Evolutionary conservation across 768 basidiomycete species (phyloP).

Genomic region (Tylopilus subfusipes): DNA sequence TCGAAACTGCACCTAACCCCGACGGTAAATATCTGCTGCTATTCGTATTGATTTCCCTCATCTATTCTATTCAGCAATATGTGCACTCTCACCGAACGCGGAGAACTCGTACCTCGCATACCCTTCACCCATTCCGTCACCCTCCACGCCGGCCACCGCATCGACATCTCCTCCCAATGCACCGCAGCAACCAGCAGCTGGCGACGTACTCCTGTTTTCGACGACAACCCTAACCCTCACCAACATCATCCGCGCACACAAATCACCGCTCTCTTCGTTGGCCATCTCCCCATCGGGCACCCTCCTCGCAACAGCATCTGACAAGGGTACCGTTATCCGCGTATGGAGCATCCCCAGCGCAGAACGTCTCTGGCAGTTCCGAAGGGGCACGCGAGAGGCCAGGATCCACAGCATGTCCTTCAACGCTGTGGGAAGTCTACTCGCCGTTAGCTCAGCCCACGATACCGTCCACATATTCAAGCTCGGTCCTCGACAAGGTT

Average conservation of each 20-base stretch:
- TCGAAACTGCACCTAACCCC: conserved; percentile 94
- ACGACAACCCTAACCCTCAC: conserved; percentile 87
- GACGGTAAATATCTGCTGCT: conserved; percentile 55
- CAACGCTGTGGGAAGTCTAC: conserved; percentile 75
- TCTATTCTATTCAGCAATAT: conserved; percentile 63
- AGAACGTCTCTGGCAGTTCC: conserved; percentile 93
- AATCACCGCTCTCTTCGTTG: conserved; percentile 84
- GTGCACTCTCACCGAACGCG: conserved; percentile 89
- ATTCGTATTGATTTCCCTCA: not conserved
- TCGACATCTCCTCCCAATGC: conserved; percentile 38
- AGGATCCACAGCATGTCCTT: conserved; percentile 84
- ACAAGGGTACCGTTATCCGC: conserved; percentile 95
- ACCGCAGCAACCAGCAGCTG: conserved; percentile 45
- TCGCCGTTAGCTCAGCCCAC: conserved; percentile 88
- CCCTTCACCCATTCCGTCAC: conserved; percentile 89
- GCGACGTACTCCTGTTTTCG: conserved; percentile 93
- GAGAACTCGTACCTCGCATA: conserved; percentile 95
- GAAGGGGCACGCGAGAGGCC: conserved; percentile 84
- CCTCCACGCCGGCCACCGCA: conserved; percentile 52
- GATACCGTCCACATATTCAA: conserved; percentile 98
- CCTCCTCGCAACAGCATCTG: conserved; percentile 87
- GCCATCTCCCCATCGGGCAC: conserved; percentile 84
- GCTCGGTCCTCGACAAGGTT: conserved; percentile 47
- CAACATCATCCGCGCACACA: conserved; percentile 97
- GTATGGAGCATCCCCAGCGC: conserved; percentile 90